Base-by-base conservation (phyloP, 768 basidiomycete genomes). In the Leccinum variicolor region DNA sequence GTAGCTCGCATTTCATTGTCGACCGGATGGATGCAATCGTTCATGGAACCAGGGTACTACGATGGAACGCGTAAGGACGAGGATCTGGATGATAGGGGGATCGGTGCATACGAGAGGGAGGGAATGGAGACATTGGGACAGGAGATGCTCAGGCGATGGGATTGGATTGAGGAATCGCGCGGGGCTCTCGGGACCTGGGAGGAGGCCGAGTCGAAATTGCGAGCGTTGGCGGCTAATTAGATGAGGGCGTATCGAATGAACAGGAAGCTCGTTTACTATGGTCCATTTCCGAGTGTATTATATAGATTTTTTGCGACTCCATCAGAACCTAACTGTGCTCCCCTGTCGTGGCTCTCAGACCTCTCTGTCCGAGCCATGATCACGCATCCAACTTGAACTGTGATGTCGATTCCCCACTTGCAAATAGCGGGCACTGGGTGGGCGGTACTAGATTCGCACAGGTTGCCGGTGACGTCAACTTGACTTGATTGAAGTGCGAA, bases 11-110 rank as follows among this genome's bases (percentile, higher is more conserved):
- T 53, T 14, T 64, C 73, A 21, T 29, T 63, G 0, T 59, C 53
- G 11, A 58, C 45, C 2, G 45, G 45, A 15, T 46, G 45, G 45
- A 21, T 46, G 45, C 45, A 25, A 11, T 46, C 45, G 5, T 66
- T 74, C 53, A 41, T 50, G 46, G 56, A 39, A 10, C 62, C 63
- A 0, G 68, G 58, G 13, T 62, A 53, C 43, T 71, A 66, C 34
- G 66, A 69, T 19, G 71, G 71, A 21, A 50, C 48, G 28, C 47
- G 60, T 48, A 51, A 19, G 7, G 51, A 28, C 4, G 59, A 46
- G 0, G 62, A 58, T 28, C 8, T 53, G 36, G 62, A 64, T 15
- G 62, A 56, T 14, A 50, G 29, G 1, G 58, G 58, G 0, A 47
- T 66, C 9, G 11, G 59, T 34, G 51, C 29, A 9, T 50, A 56